Base-by-base conservation (phyloP, 2,329 filamentous ascomycete species). In the Calonectria pseudoturangicola region DNA sequence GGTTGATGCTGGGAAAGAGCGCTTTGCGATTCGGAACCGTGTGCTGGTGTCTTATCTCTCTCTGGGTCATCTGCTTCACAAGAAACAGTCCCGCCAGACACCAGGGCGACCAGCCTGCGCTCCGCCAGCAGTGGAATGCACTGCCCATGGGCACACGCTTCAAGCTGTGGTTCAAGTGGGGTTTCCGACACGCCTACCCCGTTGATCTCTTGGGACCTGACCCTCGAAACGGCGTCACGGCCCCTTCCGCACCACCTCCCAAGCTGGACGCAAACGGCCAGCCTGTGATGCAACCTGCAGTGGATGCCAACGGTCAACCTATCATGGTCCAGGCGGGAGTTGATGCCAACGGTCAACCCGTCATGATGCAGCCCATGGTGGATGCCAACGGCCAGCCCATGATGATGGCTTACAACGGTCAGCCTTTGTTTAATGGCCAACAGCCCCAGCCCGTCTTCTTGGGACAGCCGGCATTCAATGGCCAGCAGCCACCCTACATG, bases 21-120 rank as follows among this genome's bases (percentile, higher is more conserved):
- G 73, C 81, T 9, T 73, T 82, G 16, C 76, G 81, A 18, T 74
- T 82, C 18, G 81, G 81, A 27, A 83, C 82, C 27, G 36, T 81
- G 27, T 78, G 68, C 72, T 83, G 82, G 81, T 79, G 80, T 33
- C 28, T 78, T 43, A 25, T 82, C 8, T 71, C 63, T 66, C 76
- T 66, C 62, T 76, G 64, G 68, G 41, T 27, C 33, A 74, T 76
- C 25, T 75, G 74, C 50, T 70, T 77, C 50, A 75, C 69, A 5
- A 67, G 76, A 21, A 63, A 64, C 28, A 67, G 64, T 9, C 75
- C 72, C 4, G 48, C 70, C 18, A 70, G 76, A 21, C 39, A 45
- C 48, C 15, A 39, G 4, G 66, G 60, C n/a, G 75, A 75, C 39
- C 66, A 48, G 18, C 62, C 73, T 16, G 63, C 33, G 30, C 71